phyloP scores from a whole-genome alignment of 2,329 filamentous ascomycete species.

The Albifimbria verrucaria region DNA sequence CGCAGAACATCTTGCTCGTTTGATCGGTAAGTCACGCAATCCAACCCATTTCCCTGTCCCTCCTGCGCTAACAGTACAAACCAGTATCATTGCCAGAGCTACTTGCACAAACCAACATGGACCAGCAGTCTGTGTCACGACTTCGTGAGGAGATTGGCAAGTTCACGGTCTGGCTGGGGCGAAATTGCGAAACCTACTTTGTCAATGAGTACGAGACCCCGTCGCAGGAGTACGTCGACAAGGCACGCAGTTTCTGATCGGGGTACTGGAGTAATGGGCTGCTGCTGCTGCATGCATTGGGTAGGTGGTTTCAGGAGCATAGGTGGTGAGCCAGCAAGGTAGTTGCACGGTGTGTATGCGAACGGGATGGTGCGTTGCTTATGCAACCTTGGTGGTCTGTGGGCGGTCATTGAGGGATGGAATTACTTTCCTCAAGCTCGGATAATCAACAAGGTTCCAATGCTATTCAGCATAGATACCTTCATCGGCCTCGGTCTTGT shows the following conservation, averaged over 20 bases:
- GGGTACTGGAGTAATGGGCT: neutral
- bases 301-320: no score
- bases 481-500: no score
- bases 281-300: no score
- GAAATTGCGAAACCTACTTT: constrained; percentile 75
- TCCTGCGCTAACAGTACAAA: constrained; percentile 5
- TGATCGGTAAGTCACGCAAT: constrained; percentile 66
- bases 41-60: neutral
- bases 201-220: constrained; percentile 71
- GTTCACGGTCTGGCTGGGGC: constrained; percentile 81
- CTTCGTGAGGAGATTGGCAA: constrained; percentile 86
- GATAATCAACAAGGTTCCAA: no score
- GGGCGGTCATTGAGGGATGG: no score
- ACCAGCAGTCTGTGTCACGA: constrained; percentile 81
- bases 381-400: no score
- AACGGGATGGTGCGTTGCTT: no score
- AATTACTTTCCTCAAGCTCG: no score
- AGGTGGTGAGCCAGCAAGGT: no score
- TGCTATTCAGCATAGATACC: no score
- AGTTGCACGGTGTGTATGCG: no score
- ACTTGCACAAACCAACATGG: constrained; percentile 97
- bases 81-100: constrained; percentile 87
- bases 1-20: constrained; percentile 82
- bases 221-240: constrained; percentile 68
- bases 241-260: constrained; percentile 46